Evolutionary conservation across 495 filamentous ascomycete genomes (phyloP), one percentile per base, ranked within the genome.

Genomic region (Jackrogersella minutella): DNA sequence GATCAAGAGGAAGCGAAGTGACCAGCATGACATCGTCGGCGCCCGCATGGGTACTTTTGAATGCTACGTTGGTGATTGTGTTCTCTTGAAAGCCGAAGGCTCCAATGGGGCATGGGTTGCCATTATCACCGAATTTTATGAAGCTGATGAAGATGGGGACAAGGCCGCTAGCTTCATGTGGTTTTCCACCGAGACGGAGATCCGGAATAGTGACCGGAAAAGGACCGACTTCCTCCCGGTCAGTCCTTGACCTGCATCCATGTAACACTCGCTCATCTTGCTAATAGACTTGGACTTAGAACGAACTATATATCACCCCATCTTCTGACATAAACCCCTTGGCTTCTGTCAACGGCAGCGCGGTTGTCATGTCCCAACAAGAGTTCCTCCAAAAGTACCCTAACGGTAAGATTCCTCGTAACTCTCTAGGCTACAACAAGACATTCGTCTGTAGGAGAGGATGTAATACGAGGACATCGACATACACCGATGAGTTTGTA

Each of bases 171-270:
- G 90, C 64, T 92, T 97, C 73, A 72, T 87, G 72, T 99, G 95
- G 95, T 97, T 98, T 69, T 92, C 90, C 9, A 91, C 91, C 1
- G 87, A 93, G 64, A 90, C 90, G 64, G 95, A 98, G 78, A 93
- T 98, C 61, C 84, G 88, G 69, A 87, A 88, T 64, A 88, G 88
- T 70, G 85, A 88, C 69, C 96, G 93, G 81, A 94, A 92, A 80
- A 81, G 92, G 71, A 83, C 80, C 13, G 95, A 99, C 78, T 92
- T 85, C 37, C 69, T 96, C 46, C 85, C 87, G 60, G 88, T 90
- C 73, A 2, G 69, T 67, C n/a, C 13, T 46, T 31, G n/a, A 17
- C 40, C 17, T 33, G 11, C 22, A 10, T 64, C 53, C 8, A 31
- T 37, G 31, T 19, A 44, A 2, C n/a, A 10, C 21, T 34, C 24